Evolutionary conservation across 768 basidiomycete genomes (phyloP).

Genomic region (Pseudohyphozyma bogoriensis): DNA sequence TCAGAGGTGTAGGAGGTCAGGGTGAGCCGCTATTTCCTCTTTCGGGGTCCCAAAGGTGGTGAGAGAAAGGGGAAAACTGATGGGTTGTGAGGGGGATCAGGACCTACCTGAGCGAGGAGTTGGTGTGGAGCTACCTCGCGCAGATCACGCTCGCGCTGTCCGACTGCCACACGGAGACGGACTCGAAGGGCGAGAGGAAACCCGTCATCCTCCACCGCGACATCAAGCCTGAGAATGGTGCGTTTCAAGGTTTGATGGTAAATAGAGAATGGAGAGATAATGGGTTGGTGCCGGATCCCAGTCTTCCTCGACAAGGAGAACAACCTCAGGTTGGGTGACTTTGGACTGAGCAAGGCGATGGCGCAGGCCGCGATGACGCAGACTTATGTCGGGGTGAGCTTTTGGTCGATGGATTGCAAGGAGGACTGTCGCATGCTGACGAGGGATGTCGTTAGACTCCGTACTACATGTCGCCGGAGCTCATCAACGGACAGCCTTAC

Average conservation of each 20-base stretch:
- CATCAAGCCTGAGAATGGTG: constrained; percentile 94
- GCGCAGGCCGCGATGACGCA: constrained; percentile 78
- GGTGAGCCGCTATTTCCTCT: constrained; percentile 1
- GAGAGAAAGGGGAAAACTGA: not conserved
- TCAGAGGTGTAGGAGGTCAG: constrained; percentile 43
- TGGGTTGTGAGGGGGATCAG: not conserved
- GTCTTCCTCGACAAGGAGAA: constrained; percentile 81
- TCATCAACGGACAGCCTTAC: constrained; percentile 94
- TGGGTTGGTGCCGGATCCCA: constrained; percentile 34
- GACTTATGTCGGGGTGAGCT: constrained; percentile 86
- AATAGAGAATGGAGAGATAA: no score
- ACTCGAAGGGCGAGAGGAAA: constrained; percentile 25
- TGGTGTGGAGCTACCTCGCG: constrained; percentile 90
- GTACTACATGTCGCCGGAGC: constrained; percentile 98
- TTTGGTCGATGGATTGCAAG: not conserved
- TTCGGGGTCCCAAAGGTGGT: not conserved
- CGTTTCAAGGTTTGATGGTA: no score
- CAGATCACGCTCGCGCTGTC: constrained; percentile 82
- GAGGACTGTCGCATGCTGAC: not conserved
- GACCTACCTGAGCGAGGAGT: constrained; percentile 59
- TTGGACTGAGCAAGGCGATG: constrained; percentile 88
- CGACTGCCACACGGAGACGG: constrained; percentile 58
- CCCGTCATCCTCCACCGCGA: constrained; percentile 72
- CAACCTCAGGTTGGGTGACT: constrained; percentile 91
- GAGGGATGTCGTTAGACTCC: constrained; percentile 58